Percentiles rank a stretch among this genome's conserved stretches.
Conservation (phyloP, 345 rosid genomes). For the Hibiscus mutabilis region DNA sequence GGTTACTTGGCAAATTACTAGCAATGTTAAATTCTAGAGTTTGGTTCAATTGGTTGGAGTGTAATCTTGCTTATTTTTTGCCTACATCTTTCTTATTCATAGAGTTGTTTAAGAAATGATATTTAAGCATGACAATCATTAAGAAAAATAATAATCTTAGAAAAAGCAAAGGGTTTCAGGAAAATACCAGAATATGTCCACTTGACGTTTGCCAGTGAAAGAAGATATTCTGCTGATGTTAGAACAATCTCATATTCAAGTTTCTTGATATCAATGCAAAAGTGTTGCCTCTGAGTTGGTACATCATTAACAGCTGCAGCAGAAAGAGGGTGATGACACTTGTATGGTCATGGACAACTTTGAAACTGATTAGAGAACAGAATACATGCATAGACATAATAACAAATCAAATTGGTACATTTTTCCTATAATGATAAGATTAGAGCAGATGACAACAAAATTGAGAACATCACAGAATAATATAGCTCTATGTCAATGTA, state of each 20-base stretch:
- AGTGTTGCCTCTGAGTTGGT: constrained; percentile 34
- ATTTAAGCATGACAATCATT: not conserved
- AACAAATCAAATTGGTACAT: not conserved
- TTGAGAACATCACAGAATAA: constrained; percentile 6
- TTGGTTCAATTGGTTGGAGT: not conserved
- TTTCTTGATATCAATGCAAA: constrained; percentile 53
- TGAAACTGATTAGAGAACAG: not conserved
- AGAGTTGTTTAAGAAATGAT: not conserved
- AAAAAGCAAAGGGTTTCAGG: not conserved
- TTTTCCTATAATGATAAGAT: not conserved
- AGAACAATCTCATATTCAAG: constrained; percentile 75
- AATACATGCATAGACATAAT: not conserved
- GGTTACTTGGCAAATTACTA: not conserved
- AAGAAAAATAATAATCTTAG: not conserved
- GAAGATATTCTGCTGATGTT: constrained; percentile 76
- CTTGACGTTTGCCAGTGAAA: constrained; percentile 54
- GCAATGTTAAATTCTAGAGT: not conserved
- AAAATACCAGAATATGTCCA: constrained; percentile 65
- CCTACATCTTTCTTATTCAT: not conserved
- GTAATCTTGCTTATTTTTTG: not conserved
- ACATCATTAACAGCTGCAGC: constrained; percentile 37
- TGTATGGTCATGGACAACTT: constrained; percentile 6
- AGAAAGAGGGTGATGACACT: constrained; percentile 4
- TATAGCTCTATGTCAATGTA: not conserved
- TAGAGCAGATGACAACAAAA: constrained; percentile 9